These are phyloP conservation scores for Lentinula sp. DNA, from an alignment of 768 basidiomycete species.

Conservation along the genomic window DNA sequence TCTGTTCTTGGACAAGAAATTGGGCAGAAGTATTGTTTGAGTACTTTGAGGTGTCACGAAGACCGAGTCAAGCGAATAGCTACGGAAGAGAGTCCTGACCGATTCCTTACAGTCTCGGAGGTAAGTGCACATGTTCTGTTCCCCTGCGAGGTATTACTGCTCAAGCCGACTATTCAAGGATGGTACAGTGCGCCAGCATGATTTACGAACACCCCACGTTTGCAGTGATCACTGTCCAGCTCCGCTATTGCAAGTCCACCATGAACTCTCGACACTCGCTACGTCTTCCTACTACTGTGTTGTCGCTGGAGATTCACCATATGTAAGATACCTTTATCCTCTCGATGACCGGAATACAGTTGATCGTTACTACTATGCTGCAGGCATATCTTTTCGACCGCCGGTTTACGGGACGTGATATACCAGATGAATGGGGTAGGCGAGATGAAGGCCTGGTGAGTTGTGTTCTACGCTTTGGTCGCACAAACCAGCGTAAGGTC, in stretches of 20 bases:
- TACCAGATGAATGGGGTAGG: slow-evolving; percentile 68
- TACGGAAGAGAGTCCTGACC: slow-evolving; percentile 71
- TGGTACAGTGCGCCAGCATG: slow-evolving; percentile 84
- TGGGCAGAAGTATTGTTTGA: slow-evolving; percentile 32
- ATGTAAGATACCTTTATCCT: slow-evolving; percentile 40
- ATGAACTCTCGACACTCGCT: slow-evolving; percentile 67
- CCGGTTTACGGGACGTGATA: slow-evolving; percentile 56
- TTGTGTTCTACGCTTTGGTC: slow-evolving; percentile 78
- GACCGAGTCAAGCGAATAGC: slow-evolving; percentile 67
- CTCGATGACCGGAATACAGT: not conserved
- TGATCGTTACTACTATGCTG: not conserved
- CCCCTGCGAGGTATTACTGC: not conserved
- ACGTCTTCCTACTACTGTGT: slow-evolving; percentile 54
- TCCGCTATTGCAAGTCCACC: slow-evolving; percentile 59
- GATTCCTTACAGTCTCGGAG: slow-evolving; percentile 78
- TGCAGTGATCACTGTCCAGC: slow-evolving; percentile 63
- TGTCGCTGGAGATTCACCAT: slow-evolving; percentile 76
- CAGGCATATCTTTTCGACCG: slow-evolving; percentile 84
- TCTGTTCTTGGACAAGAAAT: slow-evolving; percentile 36
- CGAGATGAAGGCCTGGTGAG: slow-evolving; percentile 53
- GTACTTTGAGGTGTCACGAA: slow-evolving; percentile 62
- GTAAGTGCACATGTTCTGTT: slow-evolving; percentile 29
- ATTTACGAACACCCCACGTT: slow-evolving; percentile 64
- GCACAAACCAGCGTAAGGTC: slow-evolving; percentile 18
- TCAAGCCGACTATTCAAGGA: slow-evolving; percentile 42